A percentile compares a stretch with the other conserved stretches of the same genome.
These are phyloP conservation scores for Colletotrichum higginsianum DNA, from an alignment of 2,329 filamentous ascomycete species.

Conservation along the genomic window DNA sequence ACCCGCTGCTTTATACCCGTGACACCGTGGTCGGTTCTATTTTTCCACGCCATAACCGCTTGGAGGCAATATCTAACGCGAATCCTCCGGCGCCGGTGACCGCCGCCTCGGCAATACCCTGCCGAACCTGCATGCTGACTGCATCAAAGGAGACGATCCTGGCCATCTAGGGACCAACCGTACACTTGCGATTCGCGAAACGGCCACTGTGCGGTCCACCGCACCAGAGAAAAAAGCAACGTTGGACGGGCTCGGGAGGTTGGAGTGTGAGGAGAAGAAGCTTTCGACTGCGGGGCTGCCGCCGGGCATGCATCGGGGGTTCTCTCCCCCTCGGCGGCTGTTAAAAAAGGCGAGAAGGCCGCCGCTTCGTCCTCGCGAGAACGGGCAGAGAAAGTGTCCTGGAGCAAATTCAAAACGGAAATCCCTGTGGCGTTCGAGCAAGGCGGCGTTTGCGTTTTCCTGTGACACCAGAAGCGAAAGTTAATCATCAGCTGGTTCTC, in stretches of 20 bases:
- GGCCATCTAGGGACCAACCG: neutral
- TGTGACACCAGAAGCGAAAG: neutral
- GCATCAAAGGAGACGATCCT: neutral
- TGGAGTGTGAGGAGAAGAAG: slow-evolving; percentile 18
- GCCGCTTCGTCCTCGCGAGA: neutral
- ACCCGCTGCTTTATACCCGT: too few species aligned
- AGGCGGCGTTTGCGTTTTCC: neutral
- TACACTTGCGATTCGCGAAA: slow-evolving; percentile 1
- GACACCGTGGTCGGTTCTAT: too few species aligned
- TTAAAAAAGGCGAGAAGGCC: neutral
- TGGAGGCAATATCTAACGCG: neutral
- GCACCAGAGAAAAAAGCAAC: slow-evolving; percentile 3
- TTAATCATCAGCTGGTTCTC: neutral
- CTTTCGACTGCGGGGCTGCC: slow-evolving; percentile 22
- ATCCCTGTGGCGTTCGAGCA: neutral
- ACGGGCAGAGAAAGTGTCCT: neutral
- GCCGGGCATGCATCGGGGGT: neutral
- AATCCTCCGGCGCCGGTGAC: neutral
- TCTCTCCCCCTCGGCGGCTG: neutral
- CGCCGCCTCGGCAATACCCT: neutral
- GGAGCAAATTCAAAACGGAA: too few species aligned
- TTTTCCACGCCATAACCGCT: too few species aligned
- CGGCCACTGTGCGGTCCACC: neutral
- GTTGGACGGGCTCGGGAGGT: neutral
- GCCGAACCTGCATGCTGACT: neutral